Conservation (phyloP, 1,284 basidiomycete genomes). For the Neolentinus lepideus region DNA sequence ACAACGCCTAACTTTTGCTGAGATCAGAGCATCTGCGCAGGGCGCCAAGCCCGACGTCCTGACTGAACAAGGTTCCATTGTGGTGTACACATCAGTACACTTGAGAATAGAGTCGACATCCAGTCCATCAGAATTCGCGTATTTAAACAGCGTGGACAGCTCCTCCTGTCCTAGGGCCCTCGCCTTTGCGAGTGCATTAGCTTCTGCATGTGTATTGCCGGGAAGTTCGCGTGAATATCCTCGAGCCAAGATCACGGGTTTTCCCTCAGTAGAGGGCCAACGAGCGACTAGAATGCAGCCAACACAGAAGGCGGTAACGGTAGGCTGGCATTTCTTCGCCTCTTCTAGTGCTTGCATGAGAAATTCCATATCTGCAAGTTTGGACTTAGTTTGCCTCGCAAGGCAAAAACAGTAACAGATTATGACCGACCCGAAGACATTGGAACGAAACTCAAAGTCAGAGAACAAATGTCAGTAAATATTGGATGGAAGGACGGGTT, state of each 20-base stretch:
- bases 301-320: conserved; percentile 88
- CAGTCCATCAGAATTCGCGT: conserved; percentile 26
- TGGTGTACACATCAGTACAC: conserved; percentile 81
- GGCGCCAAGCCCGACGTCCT: conserved; percentile 84
- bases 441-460: not conserved
- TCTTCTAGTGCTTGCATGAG: conserved; percentile 66
- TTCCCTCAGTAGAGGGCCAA: conserved; percentile 28
- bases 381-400: not conserved
- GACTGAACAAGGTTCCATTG: conserved; percentile 94
- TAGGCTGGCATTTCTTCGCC: conserved; percentile 67
- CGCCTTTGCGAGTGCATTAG: conserved; percentile 85
- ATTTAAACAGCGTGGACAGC: conserved; percentile 28
- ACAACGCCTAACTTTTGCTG: conserved; percentile 66
- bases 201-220: conserved; percentile 97
- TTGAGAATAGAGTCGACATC: conserved; percentile 41
- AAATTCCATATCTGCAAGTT: conserved; percentile 38
- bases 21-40: conserved; percentile 83
- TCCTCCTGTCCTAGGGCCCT: conserved; percentile 33
- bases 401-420: not conserved
- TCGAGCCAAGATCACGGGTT: conserved; percentile 57
- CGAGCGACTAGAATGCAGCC: conserved; percentile 75
- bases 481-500: no score
- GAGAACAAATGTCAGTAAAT: no score
- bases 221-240: conserved; percentile 91
- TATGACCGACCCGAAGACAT: not conserved